Evolutionary conservation across 1,139 yeast species (phyloP).

Genomic region (Tardiomyces depauwii): DNA sequence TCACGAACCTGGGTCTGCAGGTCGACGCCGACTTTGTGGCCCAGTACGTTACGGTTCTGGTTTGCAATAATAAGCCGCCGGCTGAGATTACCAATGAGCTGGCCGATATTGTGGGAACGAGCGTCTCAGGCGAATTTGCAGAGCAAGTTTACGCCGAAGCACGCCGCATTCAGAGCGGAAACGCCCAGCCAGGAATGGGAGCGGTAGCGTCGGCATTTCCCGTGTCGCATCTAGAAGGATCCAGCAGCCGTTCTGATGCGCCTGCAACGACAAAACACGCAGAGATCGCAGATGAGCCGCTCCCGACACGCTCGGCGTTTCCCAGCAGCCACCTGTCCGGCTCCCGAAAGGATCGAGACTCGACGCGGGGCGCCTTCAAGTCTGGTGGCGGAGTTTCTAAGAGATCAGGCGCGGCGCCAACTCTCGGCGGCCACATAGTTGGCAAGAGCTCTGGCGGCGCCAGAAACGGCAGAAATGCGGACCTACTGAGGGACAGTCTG

Average conservation of each 20-base stretch:
- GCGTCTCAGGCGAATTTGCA: conserved; percentile 39
- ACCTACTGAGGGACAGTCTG: neutral
- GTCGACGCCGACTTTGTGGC: conserved; percentile 76
- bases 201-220: neutral
- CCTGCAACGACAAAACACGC: conserved; percentile 3
- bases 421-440: neutral
- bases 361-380: neutral
- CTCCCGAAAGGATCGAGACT: neutral
- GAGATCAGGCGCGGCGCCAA: neutral
- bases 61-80: conserved; percentile 58
- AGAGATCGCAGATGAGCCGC: conserved; percentile 1
- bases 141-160: conserved; percentile 47
- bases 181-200: neutral
- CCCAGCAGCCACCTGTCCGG: neutral
- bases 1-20: conserved; percentile 9
- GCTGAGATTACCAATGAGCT: conserved; percentile 57
- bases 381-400: neutral
- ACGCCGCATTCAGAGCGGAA: conserved; percentile 10
- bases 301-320: neutral
- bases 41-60: conserved; percentile 63
- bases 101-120: conserved; percentile 51
- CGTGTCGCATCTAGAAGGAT: conserved; percentile 2
- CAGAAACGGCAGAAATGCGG: neutral
- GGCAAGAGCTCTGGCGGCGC: neutral
- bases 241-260: conserved; percentile 6